These are phyloP conservation scores for Cerioporus squamosus DNA, from an alignment of 1,284 basidiomycete species.

Conservation along the genomic window DNA sequence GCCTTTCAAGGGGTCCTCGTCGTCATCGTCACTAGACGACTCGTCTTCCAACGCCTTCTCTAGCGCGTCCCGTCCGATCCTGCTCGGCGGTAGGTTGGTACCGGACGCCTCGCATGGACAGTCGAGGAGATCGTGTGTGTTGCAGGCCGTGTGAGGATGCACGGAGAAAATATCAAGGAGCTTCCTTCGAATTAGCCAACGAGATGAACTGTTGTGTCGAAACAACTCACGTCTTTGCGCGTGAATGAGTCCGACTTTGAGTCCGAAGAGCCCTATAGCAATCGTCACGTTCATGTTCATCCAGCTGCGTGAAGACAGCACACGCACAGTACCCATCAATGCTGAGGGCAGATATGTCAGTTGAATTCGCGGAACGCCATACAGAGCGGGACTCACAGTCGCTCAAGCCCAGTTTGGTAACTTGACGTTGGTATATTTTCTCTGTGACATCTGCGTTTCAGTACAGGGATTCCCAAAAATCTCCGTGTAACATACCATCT, in stretches of 20 bases:
- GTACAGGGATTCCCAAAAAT: neutral
- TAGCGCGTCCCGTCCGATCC: slow-evolving; percentile 27
- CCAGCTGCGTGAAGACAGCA: neutral
- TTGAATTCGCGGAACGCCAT: neutral
- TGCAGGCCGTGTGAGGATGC: slow-evolving; percentile 80
- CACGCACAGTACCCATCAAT: slow-evolving; percentile 63
- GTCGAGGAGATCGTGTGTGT: slow-evolving; percentile 89
- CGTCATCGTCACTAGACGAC: slow-evolving; percentile 24
- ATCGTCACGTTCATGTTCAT: slow-evolving; percentile 18
- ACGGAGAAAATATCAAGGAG: slow-evolving; percentile 92
- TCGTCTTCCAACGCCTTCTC: slow-evolving; percentile 37
- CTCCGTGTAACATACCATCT: slow-evolving; percentile 53
- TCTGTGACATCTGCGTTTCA: slow-evolving; percentile 45
- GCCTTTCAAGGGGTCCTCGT: slow-evolving; percentile 41
- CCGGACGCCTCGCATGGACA: slow-evolving; percentile 63
- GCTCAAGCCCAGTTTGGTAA: slow-evolving; percentile 94
- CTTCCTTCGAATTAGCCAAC: slow-evolving; percentile 41
- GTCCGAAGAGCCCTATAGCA: slow-evolving; percentile 47
- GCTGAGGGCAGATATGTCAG: slow-evolving; percentile 42
- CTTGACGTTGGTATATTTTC: slow-evolving; percentile 90
- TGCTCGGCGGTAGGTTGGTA: slow-evolving; percentile 11
- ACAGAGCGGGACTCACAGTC: slow-evolving; percentile 65
- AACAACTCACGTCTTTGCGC: slow-evolving; percentile 73
- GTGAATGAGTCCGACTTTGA: slow-evolving; percentile 88
- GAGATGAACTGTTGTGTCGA: neutral